phyloP scores from a whole-genome alignment of 768 basidiomycete genomes.

The Leucosporidium creatinivorum region DNA sequence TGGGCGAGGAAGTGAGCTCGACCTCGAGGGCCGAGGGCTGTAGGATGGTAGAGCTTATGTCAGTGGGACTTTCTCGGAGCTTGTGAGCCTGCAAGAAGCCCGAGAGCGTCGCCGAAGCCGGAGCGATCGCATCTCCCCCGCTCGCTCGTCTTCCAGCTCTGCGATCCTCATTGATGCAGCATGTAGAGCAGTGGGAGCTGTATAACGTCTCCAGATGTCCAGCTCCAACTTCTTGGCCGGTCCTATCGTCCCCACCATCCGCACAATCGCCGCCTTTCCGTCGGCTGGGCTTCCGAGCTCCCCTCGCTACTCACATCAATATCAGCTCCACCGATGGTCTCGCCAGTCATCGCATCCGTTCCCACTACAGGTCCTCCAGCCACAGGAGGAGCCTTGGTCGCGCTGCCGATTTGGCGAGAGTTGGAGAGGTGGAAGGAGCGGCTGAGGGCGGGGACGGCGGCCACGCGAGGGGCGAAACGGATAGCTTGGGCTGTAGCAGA shows the following conservation, averaged over 20 bases:
- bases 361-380: slow-evolving; percentile 2
- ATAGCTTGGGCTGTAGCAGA: neutral
- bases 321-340: slow-evolving; percentile 48
- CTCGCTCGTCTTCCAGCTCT: neutral
- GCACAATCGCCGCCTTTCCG: neutral
- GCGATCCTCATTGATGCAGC: neutral
- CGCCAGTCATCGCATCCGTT: slow-evolving; percentile 51
- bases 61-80: neutral
- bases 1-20: slow-evolving; percentile 46
- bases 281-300: no score
- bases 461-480: neutral
- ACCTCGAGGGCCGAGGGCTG: slow-evolving; percentile 29
- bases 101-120: neutral
- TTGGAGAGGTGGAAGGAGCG: slow-evolving; percentile 13
- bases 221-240: neutral
- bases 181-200: neutral
- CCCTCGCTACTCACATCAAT: slow-evolving; percentile 49
- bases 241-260: neutral
- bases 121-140: neutral
- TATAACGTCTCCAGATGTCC: neutral
- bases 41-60: neutral
- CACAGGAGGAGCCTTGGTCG: neutral
- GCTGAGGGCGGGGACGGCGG: neutral
- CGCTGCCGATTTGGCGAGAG: neutral
- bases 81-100: neutral